Evolutionary conservation across 768 basidiomycete species (phyloP).

Genomic region (Candolleomyces aberdarensis): DNA sequence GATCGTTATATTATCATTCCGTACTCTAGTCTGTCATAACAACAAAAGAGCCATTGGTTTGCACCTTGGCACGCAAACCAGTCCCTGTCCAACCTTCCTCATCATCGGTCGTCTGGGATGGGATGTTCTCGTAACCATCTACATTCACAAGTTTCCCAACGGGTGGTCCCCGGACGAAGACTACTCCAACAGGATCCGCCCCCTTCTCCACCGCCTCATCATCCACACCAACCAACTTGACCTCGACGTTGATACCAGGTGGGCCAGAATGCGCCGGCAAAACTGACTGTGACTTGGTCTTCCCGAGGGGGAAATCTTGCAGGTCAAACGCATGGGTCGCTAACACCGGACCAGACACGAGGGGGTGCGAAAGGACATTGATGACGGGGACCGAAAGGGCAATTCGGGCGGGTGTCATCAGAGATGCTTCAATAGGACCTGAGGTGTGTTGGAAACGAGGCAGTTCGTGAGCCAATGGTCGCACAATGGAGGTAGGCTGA

Average conservation of each 20-base stretch:
- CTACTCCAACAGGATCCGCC: slow-evolving; percentile 57
- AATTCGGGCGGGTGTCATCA: slow-evolving; percentile 63
- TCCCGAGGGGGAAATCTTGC: slow-evolving; percentile 56
- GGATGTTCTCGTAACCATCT: slow-evolving; percentile 36
- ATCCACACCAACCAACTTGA: slow-evolving; percentile 67
- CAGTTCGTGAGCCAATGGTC: too few relatives aligned
- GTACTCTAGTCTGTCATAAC: slow-evolving; percentile 18
- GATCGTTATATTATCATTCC: too few relatives aligned
- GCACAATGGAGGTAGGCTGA: too few relatives aligned
- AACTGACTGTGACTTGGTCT: slow-evolving; percentile 26
- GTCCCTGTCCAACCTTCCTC: slow-evolving; percentile 23
- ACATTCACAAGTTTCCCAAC: slow-evolving; percentile 52
- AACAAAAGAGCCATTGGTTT: slow-evolving; percentile 67
- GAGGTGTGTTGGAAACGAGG: too few relatives aligned
- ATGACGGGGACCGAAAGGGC: slow-evolving; percentile 77
- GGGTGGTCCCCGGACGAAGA: slow-evolving; percentile 70
- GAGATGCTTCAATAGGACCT: slow-evolving; percentile 50
- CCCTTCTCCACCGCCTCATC: slow-evolving; percentile 66
- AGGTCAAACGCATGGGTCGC: slow-evolving; percentile 84
- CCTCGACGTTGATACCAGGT: slow-evolving; percentile 83
- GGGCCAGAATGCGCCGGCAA: slow-evolving; percentile 59
- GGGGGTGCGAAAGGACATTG: slow-evolving; percentile 55
- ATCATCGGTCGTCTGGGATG: slow-evolving; percentile 17
- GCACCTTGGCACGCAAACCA: slow-evolving; percentile 34
- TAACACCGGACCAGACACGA: slow-evolving; percentile 73